Percentiles rank a stretch among this genome's conserved stretches.
Evolutionary conservation across 177 flowering plant genomes (phyloP).

Genomic region (Vitis hybrid): DNA sequence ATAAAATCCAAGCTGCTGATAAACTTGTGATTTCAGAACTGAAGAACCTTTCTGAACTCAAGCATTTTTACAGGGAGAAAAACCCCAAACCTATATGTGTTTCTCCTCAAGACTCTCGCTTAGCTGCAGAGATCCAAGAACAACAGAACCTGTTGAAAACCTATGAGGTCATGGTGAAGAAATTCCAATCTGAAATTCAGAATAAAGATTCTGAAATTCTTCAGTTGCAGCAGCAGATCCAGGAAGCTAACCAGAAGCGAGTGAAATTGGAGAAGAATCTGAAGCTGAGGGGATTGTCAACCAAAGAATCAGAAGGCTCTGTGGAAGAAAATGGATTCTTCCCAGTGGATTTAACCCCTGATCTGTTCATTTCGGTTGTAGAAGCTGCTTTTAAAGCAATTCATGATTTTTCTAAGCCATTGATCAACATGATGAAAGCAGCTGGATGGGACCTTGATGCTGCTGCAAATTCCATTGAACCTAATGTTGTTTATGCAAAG

Average conservation of each 20-base stretch:
- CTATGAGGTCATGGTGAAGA: slow-evolving; percentile 97
- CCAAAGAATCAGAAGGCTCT: slow-evolving; percentile 60
- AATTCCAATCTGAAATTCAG: slow-evolving; percentile 90
- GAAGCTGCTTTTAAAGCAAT: slow-evolving; percentile 78
- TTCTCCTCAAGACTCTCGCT: slow-evolving; percentile 85
- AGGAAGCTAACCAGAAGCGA: slow-evolving; percentile 71
- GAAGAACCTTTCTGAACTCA: slow-evolving; percentile 84
- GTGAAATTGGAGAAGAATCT: slow-evolving; percentile 81
- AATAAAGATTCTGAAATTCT: slow-evolving; percentile 84
- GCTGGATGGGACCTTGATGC: slow-evolving; percentile 99
- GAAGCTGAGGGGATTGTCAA: slow-evolving; percentile 74
- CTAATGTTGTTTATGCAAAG: slow-evolving; percentile 70
- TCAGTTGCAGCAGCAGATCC: slow-evolving; percentile 75
- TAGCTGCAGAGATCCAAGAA: slow-evolving; percentile 93
- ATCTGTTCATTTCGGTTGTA: slow-evolving; percentile 67
- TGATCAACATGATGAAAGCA: slow-evolving; percentile 98
- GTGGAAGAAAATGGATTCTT: slow-evolving; percentile 51
- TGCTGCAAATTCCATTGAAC: slow-evolving; percentile 85
- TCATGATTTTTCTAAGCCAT: slow-evolving; percentile 91
- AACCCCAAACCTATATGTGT: slow-evolving; percentile 66
- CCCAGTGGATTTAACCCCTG: slow-evolving; percentile 65
- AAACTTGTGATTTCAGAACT: slow-evolving; percentile 84
- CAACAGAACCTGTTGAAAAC: slow-evolving; percentile 89
- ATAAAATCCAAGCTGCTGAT: slow-evolving; percentile 92
- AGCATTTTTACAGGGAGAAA: slow-evolving; percentile 85